These are phyloP conservation scores for Lotmaria passim DNA, from an alignment of 208 protist genomes.

Conservation along the genomic window DNA sequence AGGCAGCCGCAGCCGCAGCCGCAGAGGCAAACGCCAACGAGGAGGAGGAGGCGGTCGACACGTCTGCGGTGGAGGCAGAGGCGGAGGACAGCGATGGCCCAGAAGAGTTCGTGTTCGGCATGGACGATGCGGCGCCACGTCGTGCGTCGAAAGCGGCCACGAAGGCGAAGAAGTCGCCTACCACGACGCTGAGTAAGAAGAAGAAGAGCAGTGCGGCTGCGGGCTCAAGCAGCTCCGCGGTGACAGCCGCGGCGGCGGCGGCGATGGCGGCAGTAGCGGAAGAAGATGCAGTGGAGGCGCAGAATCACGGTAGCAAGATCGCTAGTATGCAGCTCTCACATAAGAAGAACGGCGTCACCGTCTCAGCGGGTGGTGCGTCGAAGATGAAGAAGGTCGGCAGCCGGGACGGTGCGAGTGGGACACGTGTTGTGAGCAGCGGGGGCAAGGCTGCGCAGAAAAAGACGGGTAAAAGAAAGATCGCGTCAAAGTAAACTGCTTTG, in stretches of 20 bases:
- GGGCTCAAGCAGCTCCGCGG: constrained; percentile 1
- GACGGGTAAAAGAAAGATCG: constrained; percentile 19
- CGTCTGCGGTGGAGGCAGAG: too few species aligned
- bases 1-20: constrained; percentile 2
- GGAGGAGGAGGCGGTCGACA: constrained; percentile 7
- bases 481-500: constrained; percentile 7
- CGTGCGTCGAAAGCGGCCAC: constrained; percentile 13
- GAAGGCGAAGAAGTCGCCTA: constrained; percentile 24
- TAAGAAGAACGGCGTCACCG: constrained; percentile 27
- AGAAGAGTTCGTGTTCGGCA: constrained; percentile 77
- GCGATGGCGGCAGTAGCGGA: constrained; percentile 4
- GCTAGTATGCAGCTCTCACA: constrained; percentile 33
- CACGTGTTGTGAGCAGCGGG: constrained; percentile 45
- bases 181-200: constrained; percentile 5
- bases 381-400: constrained; percentile 59
- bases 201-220: background rate
- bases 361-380: constrained; percentile 26
- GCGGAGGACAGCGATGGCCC: constrained; percentile 40
- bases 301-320: constrained; percentile 24
- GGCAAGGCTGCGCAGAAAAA: constrained; percentile 40
- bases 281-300: background rate
- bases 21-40: constrained; percentile 15
- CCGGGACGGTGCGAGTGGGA: constrained; percentile 18
- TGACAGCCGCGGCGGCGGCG: background rate
- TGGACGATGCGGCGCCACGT: constrained; percentile 52